Evolutionary conservation across 78 protist genomes (phyloP), one percentile per base, ranked within the genome.

Genomic region (Cavenderia fasciculata): DNA sequence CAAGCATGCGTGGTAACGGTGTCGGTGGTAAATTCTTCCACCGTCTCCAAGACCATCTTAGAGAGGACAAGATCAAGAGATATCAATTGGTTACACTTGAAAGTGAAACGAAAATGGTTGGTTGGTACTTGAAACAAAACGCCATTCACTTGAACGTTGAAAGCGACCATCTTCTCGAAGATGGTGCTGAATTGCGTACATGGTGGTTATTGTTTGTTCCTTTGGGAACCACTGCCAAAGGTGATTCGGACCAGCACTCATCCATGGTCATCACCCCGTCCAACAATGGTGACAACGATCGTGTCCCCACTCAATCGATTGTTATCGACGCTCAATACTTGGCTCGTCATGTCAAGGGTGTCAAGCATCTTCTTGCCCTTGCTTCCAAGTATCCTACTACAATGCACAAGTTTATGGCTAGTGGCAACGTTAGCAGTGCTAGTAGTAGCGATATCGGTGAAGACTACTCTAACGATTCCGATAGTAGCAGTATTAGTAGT

Each of bases 11-110:
- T 52, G 88, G 88, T 79, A 56, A 41, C 47, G 88, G 88, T 66
- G 11, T 59, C 2, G 88, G 88, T 79, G 88, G 88, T 18, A 79
- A 79, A 66, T 79, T 79, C 88, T 79, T 79, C 71, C 70, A 65
- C 6, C 68, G 47, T 14, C 40, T 79, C 44, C 27, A 61, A 27
- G 54, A 18, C 29, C 56, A 52, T 23, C 41, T 79, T 8, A 43
- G 88, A 23, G 16, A 8, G 14, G 88, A 79, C 36, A n/a, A n/a
- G n/a, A n/a, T n/a, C n/a, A 74, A 66, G 25, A 29, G 73, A 29
- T 79, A 79, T 25, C 73, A 56, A 18, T 51, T 79, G 51, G 71
- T 79, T 18, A 65, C 88, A 23, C 29, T 79, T 1, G 88, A 79
- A 40, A 65, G 77, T 65, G 88, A 79, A 27, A 68, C 88, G n/a